These are phyloP conservation scores for Chaetoscypha palmicola DNA, from an alignment of 2,329 filamentous ascomycete genomes.

Conservation along the genomic window DNA sequence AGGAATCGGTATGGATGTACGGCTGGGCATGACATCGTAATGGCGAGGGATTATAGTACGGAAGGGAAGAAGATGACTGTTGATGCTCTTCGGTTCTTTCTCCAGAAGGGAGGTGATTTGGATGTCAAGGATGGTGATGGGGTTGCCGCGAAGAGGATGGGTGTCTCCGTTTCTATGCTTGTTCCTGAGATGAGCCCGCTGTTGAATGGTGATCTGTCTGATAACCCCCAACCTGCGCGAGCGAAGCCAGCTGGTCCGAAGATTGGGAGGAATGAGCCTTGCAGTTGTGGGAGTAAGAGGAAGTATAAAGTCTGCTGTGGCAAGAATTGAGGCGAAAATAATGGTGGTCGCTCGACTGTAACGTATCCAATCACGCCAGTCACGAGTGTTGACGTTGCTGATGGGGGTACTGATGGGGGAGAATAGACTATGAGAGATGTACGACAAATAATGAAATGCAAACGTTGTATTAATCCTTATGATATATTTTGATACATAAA, in stretches of 20 bases:
- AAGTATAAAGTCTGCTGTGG: slow-evolving; percentile 12
- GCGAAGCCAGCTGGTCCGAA: background rate
- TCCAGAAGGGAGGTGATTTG: slow-evolving; percentile 7
- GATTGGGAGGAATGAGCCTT: slow-evolving; percentile 11
- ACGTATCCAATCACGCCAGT: too few relatives aligned
- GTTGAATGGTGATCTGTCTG: background rate
- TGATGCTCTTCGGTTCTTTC: slow-evolving; percentile 5
- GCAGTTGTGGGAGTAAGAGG: slow-evolving; percentile 8
- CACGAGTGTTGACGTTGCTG: too few relatives aligned
- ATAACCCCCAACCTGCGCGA: background rate
- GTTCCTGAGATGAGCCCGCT: slow-evolving; percentile 1
- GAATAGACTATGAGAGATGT: too few relatives aligned
- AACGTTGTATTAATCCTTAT: too few relatives aligned
- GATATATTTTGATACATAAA: too few relatives aligned
- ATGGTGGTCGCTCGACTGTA: too few relatives aligned
- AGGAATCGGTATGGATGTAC: slow-evolving; percentile 10
- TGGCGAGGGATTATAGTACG: slow-evolving; percentile 7
- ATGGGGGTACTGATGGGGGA: too few relatives aligned
- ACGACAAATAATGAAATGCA: too few relatives aligned
- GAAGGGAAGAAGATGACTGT: slow-evolving; percentile 8
- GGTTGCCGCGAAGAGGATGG: slow-evolving; percentile 1
- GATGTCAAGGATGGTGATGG: slow-evolving; percentile 8
- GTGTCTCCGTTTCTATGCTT: background rate
- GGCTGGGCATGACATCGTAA: slow-evolving; percentile 10
- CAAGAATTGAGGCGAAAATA: too few relatives aligned